phyloP scores from a whole-genome alignment of 495 filamentous ascomycete species.

The Xylaria scruposa region DNA sequence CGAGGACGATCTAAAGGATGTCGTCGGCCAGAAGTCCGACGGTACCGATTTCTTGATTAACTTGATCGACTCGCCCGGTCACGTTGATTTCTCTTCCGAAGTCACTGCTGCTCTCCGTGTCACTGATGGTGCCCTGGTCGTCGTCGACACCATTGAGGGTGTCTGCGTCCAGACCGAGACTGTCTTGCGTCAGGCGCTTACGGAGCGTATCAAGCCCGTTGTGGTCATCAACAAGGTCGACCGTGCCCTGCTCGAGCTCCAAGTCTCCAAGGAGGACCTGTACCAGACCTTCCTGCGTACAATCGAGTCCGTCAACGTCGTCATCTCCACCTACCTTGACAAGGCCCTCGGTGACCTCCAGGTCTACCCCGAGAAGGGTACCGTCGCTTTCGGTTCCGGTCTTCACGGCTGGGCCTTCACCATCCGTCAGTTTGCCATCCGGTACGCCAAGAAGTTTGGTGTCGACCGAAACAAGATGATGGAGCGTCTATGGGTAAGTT shows the following conservation, averaged over 20 bases:
- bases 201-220: slow-evolving; percentile 99
- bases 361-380: slow-evolving; percentile 95
- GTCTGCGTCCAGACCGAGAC: slow-evolving; percentile 99
- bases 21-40: slow-evolving; percentile 80
- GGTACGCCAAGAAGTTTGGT: slow-evolving; percentile 99
- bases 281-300: slow-evolving; percentile 99
- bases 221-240: slow-evolving; percentile 99
- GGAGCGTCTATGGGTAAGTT: slow-evolving; percentile 94
- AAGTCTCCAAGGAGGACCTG: slow-evolving; percentile 97
- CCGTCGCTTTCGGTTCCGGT: slow-evolving; percentile 98
- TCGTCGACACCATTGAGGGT: slow-evolving; percentile 99
- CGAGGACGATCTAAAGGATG: slow-evolving; percentile 92
- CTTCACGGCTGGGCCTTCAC: slow-evolving; percentile 99
- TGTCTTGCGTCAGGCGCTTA: slow-evolving; percentile 97
- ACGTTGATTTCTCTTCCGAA: slow-evolving; percentile 99
- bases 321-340: slow-evolving; percentile 98
- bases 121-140: slow-evolving; percentile 98
- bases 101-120: slow-evolving; percentile 99
- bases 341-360: slow-evolving; percentile 96
- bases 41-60: slow-evolving; percentile 98
- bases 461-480: slow-evolving; percentile 99
- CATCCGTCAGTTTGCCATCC: slow-evolving; percentile 93
- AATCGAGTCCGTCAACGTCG: slow-evolving; percentile 99
- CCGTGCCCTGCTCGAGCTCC: slow-evolving; percentile 96
- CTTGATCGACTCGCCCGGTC: slow-evolving; percentile 99